A percentile compares a stretch with the other conserved stretches of the same genome.
These are phyloP conservation scores for Geopyxis carbonaria DNA, from an alignment of 495 filamentous ascomycete species.

Conservation along the genomic window DNA sequence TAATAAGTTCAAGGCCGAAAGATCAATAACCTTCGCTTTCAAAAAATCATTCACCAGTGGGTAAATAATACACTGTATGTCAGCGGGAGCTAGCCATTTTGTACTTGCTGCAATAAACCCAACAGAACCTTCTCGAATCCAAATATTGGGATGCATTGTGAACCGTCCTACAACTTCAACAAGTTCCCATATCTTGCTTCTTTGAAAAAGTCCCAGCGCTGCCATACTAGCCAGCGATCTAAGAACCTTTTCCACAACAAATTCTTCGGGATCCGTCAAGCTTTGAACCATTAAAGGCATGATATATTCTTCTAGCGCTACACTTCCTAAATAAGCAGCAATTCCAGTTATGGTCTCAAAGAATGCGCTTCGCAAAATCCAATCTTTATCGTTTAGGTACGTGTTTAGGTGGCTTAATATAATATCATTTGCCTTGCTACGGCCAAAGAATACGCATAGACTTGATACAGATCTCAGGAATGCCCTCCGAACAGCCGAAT, in stretches of 20 bases:
- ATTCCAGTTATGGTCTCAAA: slow-evolving; percentile 92
- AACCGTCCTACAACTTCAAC: slow-evolving; percentile 33
- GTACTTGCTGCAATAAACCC: slow-evolving; percentile 64
- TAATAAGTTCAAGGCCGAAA: slow-evolving; percentile 57
- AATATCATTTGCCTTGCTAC: slow-evolving; percentile 73
- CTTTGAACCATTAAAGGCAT: slow-evolving; percentile 92
- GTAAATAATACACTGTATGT: slow-evolving; percentile 62
- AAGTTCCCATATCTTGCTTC: slow-evolving; percentile 71
- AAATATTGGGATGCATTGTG: slow-evolving; percentile 80
- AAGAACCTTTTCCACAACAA: slow-evolving; percentile 79
- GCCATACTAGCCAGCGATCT: slow-evolving; percentile 81
- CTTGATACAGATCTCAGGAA: slow-evolving; percentile 88
- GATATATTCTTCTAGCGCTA: slow-evolving; percentile 84
- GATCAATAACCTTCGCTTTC: slow-evolving; percentile 44
- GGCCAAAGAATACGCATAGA: slow-evolving; percentile 91
- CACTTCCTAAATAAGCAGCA: slow-evolving; percentile 71
- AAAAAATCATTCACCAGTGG: slow-evolving; percentile 69
- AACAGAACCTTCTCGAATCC: slow-evolving; percentile 59
- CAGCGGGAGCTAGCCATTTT: slow-evolving; percentile 61
- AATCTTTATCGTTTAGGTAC: slow-evolving; percentile 90
- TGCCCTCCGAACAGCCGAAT: slow-evolving; percentile 75
- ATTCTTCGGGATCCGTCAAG: slow-evolving; percentile 89
- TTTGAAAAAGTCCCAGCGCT: slow-evolving; percentile 67
- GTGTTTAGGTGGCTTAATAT: slow-evolving; percentile 92
- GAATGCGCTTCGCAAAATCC: slow-evolving; percentile 91